Conservation (phyloP, 257 asterid genomes). For the Solanum lycopersicoides region DNA sequence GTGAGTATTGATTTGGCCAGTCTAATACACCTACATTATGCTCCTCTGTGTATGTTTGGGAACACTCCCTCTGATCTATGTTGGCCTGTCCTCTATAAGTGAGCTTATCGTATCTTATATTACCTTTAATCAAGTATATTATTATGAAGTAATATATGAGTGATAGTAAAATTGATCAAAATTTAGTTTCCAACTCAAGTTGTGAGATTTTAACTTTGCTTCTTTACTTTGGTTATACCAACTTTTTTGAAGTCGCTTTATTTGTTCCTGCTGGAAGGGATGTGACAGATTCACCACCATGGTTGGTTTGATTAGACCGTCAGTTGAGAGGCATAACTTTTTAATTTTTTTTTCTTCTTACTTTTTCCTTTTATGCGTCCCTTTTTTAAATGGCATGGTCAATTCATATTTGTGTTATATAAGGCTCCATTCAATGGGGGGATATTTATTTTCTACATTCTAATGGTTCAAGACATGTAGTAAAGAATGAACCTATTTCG, state of each 20-base stretch:
- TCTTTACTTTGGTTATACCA: background rate
- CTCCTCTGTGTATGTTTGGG: background rate
- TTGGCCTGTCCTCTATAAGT: background rate
- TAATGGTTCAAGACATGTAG: background rate
- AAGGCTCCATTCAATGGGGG: no score
- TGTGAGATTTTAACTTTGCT: background rate
- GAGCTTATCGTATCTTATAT: background rate
- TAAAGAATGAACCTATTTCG: background rate
- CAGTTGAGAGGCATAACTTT: background rate
- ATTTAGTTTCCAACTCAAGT: background rate
- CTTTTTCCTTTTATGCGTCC: background rate
- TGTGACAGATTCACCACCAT: background rate
- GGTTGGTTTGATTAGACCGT: background rate
- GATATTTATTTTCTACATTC: background rate
- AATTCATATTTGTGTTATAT: background rate
- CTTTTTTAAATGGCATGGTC: background rate
- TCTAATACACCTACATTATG: background rate
- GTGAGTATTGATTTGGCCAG: background rate
- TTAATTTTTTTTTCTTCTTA: background rate
- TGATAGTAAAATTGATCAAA: background rate
- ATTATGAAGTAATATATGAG: background rate
- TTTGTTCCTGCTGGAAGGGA: background rate
- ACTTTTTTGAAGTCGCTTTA: background rate
- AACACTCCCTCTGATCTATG: background rate
- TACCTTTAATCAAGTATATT: background rate